phyloP scores from a whole-genome alignment of 148 eudicot genomes.

The Rhododendron kiyosumense region DNA sequence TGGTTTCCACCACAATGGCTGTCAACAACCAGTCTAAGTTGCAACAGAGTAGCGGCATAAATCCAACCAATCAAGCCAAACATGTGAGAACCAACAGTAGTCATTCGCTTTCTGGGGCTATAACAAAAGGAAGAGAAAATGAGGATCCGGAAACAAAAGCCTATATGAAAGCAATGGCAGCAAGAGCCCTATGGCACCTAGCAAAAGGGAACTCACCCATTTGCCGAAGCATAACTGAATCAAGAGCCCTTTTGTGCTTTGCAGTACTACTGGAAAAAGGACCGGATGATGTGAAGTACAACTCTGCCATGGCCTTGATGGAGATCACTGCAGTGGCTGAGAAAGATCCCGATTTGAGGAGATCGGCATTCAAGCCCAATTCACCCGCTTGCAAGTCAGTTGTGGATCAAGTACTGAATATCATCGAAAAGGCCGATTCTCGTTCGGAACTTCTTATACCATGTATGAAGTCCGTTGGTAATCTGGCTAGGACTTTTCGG shows the following conservation, averaged over 20 bases:
- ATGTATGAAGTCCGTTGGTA: conserved; percentile 72
- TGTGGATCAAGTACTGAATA: conserved; percentile 61
- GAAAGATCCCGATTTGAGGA: conserved; percentile 71
- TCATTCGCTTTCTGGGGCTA: conserved; percentile 28
- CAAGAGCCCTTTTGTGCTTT: conserved; percentile 76
- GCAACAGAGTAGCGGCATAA: conserved; percentile 6
- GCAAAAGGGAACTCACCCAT: conserved; percentile 66
- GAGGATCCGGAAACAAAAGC: conserved; percentile 78
- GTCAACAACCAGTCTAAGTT: conserved; percentile 19
- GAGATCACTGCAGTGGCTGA: conserved; percentile 95
- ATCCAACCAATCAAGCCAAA: background rate
- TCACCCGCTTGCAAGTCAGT: conserved; percentile 90
- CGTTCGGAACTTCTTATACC: conserved; percentile 68
- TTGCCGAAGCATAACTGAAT: conserved; percentile 79
- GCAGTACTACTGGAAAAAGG: conserved; percentile 83
- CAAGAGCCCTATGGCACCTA: conserved; percentile 73
- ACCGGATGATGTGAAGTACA: conserved; percentile 50
- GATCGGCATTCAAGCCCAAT: conserved; percentile 87
- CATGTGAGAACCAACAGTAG: conserved; percentile 17
- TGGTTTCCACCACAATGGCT: conserved; percentile 45
- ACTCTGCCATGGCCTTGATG: conserved; percentile 90
- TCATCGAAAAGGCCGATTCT: conserved; percentile 48
- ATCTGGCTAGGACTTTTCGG: conserved; percentile 73
- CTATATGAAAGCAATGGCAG: conserved; percentile 82
- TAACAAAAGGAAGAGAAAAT: conserved; percentile 41